Conservation (phyloP, 2,329 filamentous ascomycete species). For the Macrophomina phaseolina region DNA sequence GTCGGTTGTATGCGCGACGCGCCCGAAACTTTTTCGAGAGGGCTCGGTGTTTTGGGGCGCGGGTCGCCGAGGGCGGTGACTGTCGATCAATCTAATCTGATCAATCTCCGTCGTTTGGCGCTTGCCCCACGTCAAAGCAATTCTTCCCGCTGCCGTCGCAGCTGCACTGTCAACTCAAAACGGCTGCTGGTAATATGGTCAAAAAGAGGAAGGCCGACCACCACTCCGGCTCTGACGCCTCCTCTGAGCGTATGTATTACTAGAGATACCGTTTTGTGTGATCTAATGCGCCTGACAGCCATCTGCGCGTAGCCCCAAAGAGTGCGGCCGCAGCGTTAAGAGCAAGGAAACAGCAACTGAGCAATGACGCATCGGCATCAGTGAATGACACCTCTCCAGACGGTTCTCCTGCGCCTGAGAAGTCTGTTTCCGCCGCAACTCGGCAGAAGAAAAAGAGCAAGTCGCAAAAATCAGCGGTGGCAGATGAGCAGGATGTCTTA, state of each 20-base stretch:
- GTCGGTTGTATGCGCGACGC: conserved; percentile 22
- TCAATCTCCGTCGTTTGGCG: conserved; percentile 11
- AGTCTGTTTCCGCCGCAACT: neutral
- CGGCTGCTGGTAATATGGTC: neutral
- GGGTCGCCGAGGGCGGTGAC: conserved; percentile 22
- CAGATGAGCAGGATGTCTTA: conserved; percentile 1
- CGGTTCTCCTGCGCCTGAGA: neutral
- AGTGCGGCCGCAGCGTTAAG: conserved; percentile 26
- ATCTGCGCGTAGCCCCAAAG: conserved; percentile 6
- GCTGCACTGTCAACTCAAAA: neutral
- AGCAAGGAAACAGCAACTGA: conserved; percentile 14
- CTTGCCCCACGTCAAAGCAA: neutral
- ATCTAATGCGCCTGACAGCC: conserved; percentile 27
- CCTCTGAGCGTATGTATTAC: conserved; percentile 3
- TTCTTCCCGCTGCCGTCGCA: conserved; percentile 12
- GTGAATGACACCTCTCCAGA: neutral
- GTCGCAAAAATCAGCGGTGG: neutral
- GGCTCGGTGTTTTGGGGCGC: conserved; percentile 15
- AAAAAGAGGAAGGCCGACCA: conserved; percentile 22
- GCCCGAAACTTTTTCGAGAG: conserved; percentile 24
- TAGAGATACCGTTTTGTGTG: neutral
- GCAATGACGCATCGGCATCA: neutral
- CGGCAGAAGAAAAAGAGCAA: conserved; percentile 12
- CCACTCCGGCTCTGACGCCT: neutral
- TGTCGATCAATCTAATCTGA: conserved; percentile 20